Percentiles rank a stretch among this genome's conserved stretches.
Conservation (phyloP, 2,329 filamentous ascomycete species). For the Alternaria rosae region DNA sequence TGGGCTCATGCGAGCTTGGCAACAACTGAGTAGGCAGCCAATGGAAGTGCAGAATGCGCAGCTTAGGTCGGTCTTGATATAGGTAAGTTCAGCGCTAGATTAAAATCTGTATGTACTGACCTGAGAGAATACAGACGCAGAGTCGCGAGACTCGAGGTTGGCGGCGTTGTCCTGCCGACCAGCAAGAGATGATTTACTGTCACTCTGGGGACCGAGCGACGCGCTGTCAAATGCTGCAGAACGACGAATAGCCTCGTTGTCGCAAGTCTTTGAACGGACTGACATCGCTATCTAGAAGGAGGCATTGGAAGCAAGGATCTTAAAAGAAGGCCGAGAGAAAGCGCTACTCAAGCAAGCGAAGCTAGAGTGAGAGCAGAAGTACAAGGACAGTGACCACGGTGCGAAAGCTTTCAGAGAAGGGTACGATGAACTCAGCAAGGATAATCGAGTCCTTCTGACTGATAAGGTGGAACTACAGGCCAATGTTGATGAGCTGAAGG, state of each 20-base stretch:
- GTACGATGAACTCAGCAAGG: conserved; percentile 1
- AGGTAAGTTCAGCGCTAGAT: neutral
- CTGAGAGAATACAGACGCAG: neutral
- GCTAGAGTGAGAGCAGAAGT: neutral
- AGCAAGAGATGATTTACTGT: neutral
- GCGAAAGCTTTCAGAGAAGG: neutral
- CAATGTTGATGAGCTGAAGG: neutral
- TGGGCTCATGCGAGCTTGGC: neutral
- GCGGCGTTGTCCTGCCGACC: neutral
- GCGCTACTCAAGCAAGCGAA: neutral
- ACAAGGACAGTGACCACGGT: neutral
- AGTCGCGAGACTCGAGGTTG: neutral
- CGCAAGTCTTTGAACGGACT: neutral
- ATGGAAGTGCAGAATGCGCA: neutral
- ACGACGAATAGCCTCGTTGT: neutral
- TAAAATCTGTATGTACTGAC: no score
- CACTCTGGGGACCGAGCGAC: neutral
- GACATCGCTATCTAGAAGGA: neutral
- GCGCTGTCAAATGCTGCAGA: no score
- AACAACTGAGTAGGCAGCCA: neutral
- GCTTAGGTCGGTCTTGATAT: neutral
- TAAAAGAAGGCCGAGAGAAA: neutral
- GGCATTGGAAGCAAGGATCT: neutral
- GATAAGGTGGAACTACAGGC: neutral
- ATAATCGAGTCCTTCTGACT: neutral